Conservation (phyloP, 2,329 filamentous ascomycete species). For the Hypoxylon sp. region DNA sequence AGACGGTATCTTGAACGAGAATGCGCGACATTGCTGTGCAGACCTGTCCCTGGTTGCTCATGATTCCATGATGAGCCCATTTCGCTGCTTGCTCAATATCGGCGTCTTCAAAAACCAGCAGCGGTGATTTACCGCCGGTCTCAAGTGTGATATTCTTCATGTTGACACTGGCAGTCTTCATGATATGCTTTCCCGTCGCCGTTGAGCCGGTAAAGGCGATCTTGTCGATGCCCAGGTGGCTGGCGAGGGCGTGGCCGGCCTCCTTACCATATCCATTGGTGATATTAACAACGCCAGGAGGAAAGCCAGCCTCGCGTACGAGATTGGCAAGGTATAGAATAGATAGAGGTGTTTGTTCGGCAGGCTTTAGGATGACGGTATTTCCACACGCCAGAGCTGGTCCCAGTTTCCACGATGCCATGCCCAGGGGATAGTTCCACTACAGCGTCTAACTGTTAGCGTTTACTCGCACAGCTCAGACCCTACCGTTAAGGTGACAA, state of each 20-base stretch:
- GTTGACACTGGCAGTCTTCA: conserved; percentile 78
- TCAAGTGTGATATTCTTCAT: conserved; percentile 76
- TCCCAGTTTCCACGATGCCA: conserved; percentile 83
- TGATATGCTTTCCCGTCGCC: conserved; percentile 77
- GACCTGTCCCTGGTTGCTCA: conserved; percentile 73
- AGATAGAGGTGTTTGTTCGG: conserved; percentile 75
- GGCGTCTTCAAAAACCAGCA: conserved; percentile 74
- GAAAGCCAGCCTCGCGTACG: conserved; percentile 80
- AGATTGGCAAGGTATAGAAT: conserved; percentile 75
- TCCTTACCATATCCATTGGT: conserved; percentile 77
- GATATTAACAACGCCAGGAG: conserved; percentile 81
- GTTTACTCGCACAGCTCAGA: neutral
- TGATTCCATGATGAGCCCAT: conserved; percentile 63
- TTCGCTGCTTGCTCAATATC: conserved; percentile 77
- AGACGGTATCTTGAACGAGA: conserved; percentile 70
- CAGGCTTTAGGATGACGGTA: conserved; percentile 73
- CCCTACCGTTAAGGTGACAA: conserved; percentile 45
- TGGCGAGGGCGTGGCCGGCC: conserved; percentile 75
- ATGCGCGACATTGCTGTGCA: conserved; percentile 75
- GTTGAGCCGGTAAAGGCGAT: conserved; percentile 85
- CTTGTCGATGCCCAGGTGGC: conserved; percentile 78
- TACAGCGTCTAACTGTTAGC: conserved; percentile 37
- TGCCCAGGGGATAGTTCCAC: conserved; percentile 62
- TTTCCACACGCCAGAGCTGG: conserved; percentile 76
- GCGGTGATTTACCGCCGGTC: conserved; percentile 75